Percentiles rank a stretch among this genome's conserved stretches.
Evolutionary conservation across 1,139 yeast genomes (phyloP).

Genomic region (Pichia sp.): DNA sequence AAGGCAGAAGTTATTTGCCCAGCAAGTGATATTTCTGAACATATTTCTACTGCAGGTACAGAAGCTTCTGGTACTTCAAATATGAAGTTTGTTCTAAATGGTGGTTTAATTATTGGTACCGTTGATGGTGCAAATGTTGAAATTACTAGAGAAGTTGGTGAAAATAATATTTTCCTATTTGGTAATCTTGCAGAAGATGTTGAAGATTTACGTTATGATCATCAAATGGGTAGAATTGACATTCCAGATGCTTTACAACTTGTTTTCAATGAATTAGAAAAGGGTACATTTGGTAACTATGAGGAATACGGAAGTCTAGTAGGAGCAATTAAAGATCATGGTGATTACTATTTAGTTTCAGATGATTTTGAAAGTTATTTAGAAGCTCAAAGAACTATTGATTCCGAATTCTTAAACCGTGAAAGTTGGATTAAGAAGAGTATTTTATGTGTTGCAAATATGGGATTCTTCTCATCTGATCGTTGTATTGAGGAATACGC

Average conservation of each 20-base stretch:
- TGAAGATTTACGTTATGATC: conserved; percentile 75
- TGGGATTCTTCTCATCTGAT: conserved; percentile 91
- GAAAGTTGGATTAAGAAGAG: conserved; percentile 72
- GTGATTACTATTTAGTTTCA: conserved; percentile 80
- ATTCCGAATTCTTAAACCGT: conserved; percentile 59
- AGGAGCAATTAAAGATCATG: conserved; percentile 63
- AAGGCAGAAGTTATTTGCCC: conserved; percentile 90
- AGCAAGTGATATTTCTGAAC: conserved; percentile 87
- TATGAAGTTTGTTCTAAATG: conserved; percentile 92
- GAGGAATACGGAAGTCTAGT: conserved; percentile 63
- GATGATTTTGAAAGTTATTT: conserved; percentile 87
- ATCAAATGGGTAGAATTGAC: conserved; percentile 48
- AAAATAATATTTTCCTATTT: conserved; percentile 84
- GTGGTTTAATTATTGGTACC: conserved; percentile 91
- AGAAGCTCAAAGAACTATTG: conserved; percentile 73
- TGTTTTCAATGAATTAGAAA: conserved; percentile 65
- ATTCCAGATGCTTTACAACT: conserved; percentile 50
- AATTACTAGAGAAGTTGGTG: conserved; percentile 86
- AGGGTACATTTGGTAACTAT: conserved; percentile 67
- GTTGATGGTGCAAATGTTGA: conserved; percentile 97
- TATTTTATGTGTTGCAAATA: conserved; percentile 77
- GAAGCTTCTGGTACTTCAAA: conserved; percentile 96
- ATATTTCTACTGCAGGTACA: conserved; percentile 97
- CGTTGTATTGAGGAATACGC: conserved; percentile 92
- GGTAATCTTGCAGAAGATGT: conserved; percentile 89